Evolutionary conservation across 257 asterid species (phyloP), one percentile per base, ranked within the genome.

Genomic region (Solanum chiquidenum): DNA sequence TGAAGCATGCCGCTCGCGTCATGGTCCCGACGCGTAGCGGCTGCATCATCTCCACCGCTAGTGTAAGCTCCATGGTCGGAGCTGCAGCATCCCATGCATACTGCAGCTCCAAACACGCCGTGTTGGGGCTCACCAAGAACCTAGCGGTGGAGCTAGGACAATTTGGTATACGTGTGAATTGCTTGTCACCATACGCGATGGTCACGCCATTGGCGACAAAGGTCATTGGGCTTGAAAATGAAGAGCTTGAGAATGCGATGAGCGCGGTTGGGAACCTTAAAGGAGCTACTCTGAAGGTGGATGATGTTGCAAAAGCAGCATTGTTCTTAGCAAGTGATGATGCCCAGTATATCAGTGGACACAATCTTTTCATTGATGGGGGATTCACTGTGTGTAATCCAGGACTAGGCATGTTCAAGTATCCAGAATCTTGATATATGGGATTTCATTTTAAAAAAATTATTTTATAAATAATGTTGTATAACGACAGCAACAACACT

Each of bases 251-350:
- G 88, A 64, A 89, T 0, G 74, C 80, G 1, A 37, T 89, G 89
- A 38, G 21, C 4, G 40, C 80, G 1, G 6, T 29, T 33, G 91
- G 91, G 0, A 93, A 88, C 72, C 92, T 94, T 9, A 92, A 93
- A 86, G 94, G 94, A 1, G 69, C 68, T 1, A 88, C 87, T 18
- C 87, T 91, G 14, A 90, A 66, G 86, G 84, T 89, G 18, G 93
- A 86, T 0, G 94, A 94, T 71, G 88, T 93, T 21, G 95, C 96
- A 18, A 89, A 93, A 84, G 92, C 94, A 40, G 97, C 92, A 5
- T 92, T 94, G 0, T 94, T 90, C 79, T 83, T 93, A 18, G 95
- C 94, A 1, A 90, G 95, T 34, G 94, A 94, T 6, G 95, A 94
- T n/a, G 91, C 92, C 11, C 82, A 85, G 44, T 94, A 89, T 82